Conservation (phyloP, 495 filamentous ascomycete species). For the Penicillium pulvis region DNA sequence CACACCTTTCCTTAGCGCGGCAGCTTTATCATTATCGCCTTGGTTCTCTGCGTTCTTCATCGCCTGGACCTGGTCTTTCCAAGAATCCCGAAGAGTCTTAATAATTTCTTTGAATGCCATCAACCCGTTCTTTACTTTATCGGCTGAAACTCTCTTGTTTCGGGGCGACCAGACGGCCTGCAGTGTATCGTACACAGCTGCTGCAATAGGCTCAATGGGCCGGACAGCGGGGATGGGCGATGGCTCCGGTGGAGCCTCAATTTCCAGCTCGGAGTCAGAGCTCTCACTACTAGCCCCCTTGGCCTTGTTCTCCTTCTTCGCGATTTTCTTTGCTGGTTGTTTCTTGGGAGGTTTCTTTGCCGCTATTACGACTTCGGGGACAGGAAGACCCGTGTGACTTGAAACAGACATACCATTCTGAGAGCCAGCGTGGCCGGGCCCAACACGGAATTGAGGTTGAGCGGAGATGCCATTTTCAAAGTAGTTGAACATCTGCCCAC, state of each 20-base stretch:
- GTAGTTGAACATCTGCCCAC: constrained; percentile 29
- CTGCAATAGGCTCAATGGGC: constrained; percentile 54
- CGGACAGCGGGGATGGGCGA: constrained; percentile 55
- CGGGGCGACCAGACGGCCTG: constrained; percentile 67
- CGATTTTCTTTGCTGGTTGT: constrained; percentile 29
- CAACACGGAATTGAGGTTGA: constrained; percentile 19
- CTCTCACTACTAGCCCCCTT: constrained; percentile 48
- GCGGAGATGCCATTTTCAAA: constrained; percentile 36
- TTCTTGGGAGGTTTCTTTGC: constrained; percentile 15
- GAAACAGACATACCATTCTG: not conserved
- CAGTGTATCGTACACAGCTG: constrained; percentile 62
- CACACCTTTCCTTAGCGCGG: constrained; percentile 48
- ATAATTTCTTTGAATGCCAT: constrained; percentile 63
- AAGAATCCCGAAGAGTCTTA: constrained; percentile 60
- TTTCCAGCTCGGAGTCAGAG: constrained; percentile 53
- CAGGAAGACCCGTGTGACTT: not conserved
- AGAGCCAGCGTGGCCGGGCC: constrained; percentile 1
- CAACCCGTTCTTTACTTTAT: constrained; percentile 54
- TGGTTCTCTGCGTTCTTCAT: constrained; percentile 60
- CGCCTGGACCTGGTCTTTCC: constrained; percentile 60
- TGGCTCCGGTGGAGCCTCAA: constrained; percentile 47
- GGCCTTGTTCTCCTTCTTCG: constrained; percentile 29
- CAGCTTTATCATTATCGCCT: constrained; percentile 44
- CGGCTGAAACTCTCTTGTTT: constrained; percentile 42
- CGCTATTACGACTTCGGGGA: constrained; percentile 14